Percentiles rank a stretch among this genome's conserved stretches.
phyloP scores from a whole-genome alignment of 345 rosid genomes.

The Carallia brachiata region DNA sequence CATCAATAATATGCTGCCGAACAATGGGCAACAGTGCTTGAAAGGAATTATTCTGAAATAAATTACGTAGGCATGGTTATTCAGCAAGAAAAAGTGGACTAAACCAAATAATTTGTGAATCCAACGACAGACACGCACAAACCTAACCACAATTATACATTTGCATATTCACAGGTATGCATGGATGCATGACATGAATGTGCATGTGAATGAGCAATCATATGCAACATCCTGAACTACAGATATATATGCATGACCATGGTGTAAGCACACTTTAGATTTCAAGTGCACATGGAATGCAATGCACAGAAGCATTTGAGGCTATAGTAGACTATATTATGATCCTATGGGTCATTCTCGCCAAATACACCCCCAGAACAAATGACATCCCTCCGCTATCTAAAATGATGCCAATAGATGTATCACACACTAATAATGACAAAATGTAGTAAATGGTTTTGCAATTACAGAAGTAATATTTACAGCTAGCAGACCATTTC shows the following conservation, averaged over 20 bases:
- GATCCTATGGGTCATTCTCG: neutral
- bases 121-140: neutral
- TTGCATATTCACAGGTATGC: neutral
- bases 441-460: no score
- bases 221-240: no score
- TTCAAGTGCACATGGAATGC: no score
- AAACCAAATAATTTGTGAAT: neutral
- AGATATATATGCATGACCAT: no score
- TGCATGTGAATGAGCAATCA: no score
- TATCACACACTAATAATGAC: no score
- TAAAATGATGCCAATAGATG: no score
- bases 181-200: neutral
- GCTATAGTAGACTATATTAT: no score
- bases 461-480: neutral
- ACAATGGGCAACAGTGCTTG: conserved; percentile 77
- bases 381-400: neutral
- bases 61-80: conserved; percentile 15
- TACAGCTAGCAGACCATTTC: neutral
- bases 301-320: no score
- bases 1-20: conserved; percentile 80
- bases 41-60: conserved; percentile 70
- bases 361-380: neutral
- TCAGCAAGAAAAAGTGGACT: neutral
- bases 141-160: neutral
- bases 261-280: no score